Percentiles rank a stretch among this genome's conserved stretches.
phyloP scores from a whole-genome alignment of 305 asterid genomes.

The Andrographis paniculata region DNA sequence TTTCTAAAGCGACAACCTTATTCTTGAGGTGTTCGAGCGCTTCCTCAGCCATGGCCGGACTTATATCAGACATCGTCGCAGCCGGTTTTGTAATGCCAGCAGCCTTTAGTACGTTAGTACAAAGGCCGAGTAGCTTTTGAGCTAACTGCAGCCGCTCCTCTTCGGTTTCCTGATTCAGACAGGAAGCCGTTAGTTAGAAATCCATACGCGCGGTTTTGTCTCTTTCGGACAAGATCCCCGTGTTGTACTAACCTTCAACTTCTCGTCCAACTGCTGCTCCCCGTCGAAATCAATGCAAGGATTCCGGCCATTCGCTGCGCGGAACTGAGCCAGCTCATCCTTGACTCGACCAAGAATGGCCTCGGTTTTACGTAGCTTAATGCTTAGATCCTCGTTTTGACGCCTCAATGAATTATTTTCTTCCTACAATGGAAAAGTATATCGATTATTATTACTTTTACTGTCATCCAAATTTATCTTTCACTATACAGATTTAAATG shows the following conservation, averaged over 20 bases:
- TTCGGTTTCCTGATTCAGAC: slow-evolving; percentile 66
- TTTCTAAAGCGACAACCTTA: slow-evolving; percentile 50
- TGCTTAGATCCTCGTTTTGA: slow-evolving; percentile 75
- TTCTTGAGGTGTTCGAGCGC: slow-evolving; percentile 69
- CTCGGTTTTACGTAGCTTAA: slow-evolving; percentile 61
- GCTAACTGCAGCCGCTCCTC: slow-evolving; percentile 85
- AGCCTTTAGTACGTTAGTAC: slow-evolving; percentile 78
- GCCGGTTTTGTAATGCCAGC: slow-evolving; percentile 73
- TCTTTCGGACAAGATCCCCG: no score
- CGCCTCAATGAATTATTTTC: slow-evolving; percentile 71
- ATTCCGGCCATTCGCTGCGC: slow-evolving; percentile 60
- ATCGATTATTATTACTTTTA: neutral
- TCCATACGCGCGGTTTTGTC: no score
- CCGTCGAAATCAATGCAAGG: slow-evolving; percentile 63
- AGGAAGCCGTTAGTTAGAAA: neutral
- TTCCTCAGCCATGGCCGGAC: slow-evolving; percentile 59
- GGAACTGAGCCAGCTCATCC: slow-evolving; percentile 82
- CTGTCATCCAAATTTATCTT: no score
- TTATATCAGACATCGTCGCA: slow-evolving; percentile 48
- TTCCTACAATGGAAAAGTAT: slow-evolving; percentile 51
- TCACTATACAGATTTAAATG: no score
- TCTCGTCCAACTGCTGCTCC: slow-evolving; percentile 52
- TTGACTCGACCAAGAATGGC: slow-evolving; percentile 63
- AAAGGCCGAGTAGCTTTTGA: slow-evolving; percentile 71
- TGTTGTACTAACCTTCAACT: slow-evolving; percentile 53